Base-by-base conservation (phyloP, 345 rosid species). In the Salix viminalis region DNA sequence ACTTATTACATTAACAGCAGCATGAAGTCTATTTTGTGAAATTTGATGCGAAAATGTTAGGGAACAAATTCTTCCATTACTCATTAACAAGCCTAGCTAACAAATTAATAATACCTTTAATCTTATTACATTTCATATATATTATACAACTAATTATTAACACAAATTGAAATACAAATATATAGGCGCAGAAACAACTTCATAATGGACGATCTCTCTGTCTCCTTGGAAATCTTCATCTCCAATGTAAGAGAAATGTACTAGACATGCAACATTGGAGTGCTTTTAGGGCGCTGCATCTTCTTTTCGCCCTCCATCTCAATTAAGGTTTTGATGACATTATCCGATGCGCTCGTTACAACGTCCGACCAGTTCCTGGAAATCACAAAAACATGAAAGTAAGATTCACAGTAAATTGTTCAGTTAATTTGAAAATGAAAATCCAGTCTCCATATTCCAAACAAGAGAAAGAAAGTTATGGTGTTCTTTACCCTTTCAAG, bases 311-410 rank as follows among this genome's bases (percentile, higher is more conserved):
- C 71, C 66, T 89, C 88, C 54, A 91, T 79, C 81, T 91, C 94
- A 42, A 83, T 71, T 52, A 92, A 79, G 62, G 87, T 89, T 39
- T 83, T 75, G 16, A 92, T 89, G 24, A 92, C 85, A 74, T 83
- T 86, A 62, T 92, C 92, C 1, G 92, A 80, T 41, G 97, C 84
- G 67, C 37, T 71, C 67, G 90, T 89, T 50, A 88, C 90, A 58
- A 91, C 89, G 16, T 91, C 92, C 7, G 89, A 83, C 84, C 84
- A 83, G 56, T 90, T 89, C 87, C 97, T 92, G 70, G 19, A 50
- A 37, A 18, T 24, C 3, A 67, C 24, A 42, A n/a, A 26, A 58
- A 58, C 24, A 5, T 58, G 26, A 5, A 36, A 36, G 37, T 1
- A 36, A 36, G 0, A 36, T 36, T 15, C 73, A 46, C 4, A n/a